phyloP scores from a whole-genome alignment of 1,139 yeast species.

The Yamadazyma epiphylla region DNA sequence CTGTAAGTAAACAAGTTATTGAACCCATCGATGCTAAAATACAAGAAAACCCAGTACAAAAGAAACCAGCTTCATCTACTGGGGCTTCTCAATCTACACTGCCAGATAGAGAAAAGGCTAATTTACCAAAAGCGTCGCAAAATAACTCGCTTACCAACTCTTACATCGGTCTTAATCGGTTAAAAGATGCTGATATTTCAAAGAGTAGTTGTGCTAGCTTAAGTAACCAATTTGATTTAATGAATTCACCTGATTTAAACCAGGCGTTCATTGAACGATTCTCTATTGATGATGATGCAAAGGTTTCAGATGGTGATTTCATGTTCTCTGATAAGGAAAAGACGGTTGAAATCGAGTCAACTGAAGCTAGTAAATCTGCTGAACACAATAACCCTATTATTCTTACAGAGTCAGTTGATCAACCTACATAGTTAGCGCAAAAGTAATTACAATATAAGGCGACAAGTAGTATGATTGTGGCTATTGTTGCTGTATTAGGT shows the following conservation, averaged over 20 bases:
- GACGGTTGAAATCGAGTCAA: too few species aligned
- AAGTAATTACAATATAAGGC: too few species aligned
- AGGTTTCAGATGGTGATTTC: too few species aligned
- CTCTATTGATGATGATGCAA: too few species aligned
- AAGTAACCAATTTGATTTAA: slow-evolving; percentile 9
- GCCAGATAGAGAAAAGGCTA: slow-evolving; percentile 21
- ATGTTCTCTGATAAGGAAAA: too few species aligned
- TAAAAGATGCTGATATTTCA: slow-evolving; percentile 27
- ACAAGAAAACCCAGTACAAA: slow-evolving; percentile 1
- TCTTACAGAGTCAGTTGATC: too few species aligned
- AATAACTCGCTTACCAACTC: slow-evolving; percentile 30
- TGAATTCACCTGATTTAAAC: not conserved
- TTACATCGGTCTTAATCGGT: slow-evolving; percentile 36
- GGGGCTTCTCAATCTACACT: slow-evolving; percentile 2
- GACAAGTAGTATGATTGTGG: too few species aligned
- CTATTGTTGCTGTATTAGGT: too few species aligned
- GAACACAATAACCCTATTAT: too few species aligned
- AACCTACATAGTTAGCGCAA: too few species aligned
- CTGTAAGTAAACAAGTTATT: not conserved
- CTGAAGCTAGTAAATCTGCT: too few species aligned
- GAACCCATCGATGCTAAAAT: too few species aligned
- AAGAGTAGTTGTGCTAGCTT: slow-evolving; percentile 13
- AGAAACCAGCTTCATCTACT: slow-evolving; percentile 2
- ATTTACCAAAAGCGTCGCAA: slow-evolving; percentile 32
- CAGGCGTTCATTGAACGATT: not conserved